Evolutionary conservation across 768 basidiomycete genomes (phyloP).

Genomic region (Hemileccinum impolitum): DNA sequence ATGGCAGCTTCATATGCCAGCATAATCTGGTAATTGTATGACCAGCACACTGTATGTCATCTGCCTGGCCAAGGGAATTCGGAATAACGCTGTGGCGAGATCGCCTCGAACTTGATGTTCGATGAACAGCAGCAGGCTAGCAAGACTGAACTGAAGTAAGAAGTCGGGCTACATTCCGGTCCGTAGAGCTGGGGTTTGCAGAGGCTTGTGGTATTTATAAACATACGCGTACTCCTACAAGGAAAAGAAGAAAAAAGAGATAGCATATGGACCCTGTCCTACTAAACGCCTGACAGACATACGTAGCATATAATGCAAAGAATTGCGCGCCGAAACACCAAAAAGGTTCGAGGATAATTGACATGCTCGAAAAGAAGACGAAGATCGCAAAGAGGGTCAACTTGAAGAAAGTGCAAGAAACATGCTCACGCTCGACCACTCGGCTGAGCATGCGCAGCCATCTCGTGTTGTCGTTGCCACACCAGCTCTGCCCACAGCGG

Average conservation of each 20-base stretch:
- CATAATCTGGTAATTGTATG: no score
- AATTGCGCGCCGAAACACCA: neutral
- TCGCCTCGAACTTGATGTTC: no score
- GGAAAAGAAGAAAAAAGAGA: neutral
- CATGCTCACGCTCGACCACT: neutral
- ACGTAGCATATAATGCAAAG: slow-evolving; percentile 16
- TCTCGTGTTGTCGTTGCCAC: slow-evolving; percentile 73
- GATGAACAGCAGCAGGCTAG: no score
- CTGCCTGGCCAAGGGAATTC: no score
- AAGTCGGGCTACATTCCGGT: no score
- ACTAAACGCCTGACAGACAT: slow-evolving; percentile 1
- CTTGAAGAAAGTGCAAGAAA: slow-evolving; percentile 9
- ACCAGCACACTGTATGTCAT: no score
- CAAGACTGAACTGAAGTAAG: no score
- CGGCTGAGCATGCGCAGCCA: slow-evolving; percentile 15
- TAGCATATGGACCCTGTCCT: slow-evolving; percentile 11
- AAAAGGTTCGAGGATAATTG: slow-evolving; percentile 1
- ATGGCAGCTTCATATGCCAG: no score
- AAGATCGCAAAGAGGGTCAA: slow-evolving; percentile 1
- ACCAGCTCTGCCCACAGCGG: slow-evolving; percentile 91
- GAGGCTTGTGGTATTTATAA: slow-evolving; percentile 17
- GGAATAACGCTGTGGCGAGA: no score
- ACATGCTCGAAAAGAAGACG: slow-evolving; percentile 7
- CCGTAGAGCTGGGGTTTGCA: no score
- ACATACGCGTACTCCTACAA: slow-evolving; percentile 22